Base-by-base conservation (phyloP, 768 basidiomycete genomes). In the Mycena galopus region DNA sequence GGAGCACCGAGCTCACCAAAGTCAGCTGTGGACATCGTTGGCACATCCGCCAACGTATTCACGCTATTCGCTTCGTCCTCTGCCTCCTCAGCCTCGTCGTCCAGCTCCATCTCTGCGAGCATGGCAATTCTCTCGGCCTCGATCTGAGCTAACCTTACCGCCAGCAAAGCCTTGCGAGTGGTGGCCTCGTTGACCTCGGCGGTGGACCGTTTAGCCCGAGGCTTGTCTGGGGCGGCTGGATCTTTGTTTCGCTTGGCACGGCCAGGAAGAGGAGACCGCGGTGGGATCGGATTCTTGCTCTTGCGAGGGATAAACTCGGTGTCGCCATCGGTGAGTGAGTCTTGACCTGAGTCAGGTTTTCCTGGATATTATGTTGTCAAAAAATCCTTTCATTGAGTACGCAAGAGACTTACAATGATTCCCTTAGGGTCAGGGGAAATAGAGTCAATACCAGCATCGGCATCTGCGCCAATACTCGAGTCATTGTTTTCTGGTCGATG, bases 81-180 rank as follows among this genome's bases (percentile, higher is more conserved):
- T 23, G 62, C 62, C 32, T 35, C 47, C 37, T 51, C 47, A 5
- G 37, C 62, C 44, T 64, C 32, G 30, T 64, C 62, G 32, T 51
- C 50, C 4, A 64, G 47, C 30, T 64, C 47, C 50, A 64, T 64
- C 32, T 64, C 32, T 14, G 62, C 62, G 8, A 64, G 47, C 47
- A 51, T 16, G 8, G 47, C 30, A 51, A 35, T 37, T 10, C n/a
- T 64, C 11, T 21, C 33, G 1, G 30, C 47, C 50, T 51, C 30
- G 8, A 64, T 21, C n/a, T 64, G 12, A 6, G 44, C 32, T n/a
- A n/a, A n/a, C n/a, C n/a, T 51, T 9, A 51, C 2, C 1, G n/a
- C 32, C 11, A 51, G 5, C 47, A 64, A 23, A 12, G 62, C 62
- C n/a, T 51, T 64, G 50, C 32, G 47, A 14, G 62, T n/a, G n/a